A percentile compares a stretch with the other conserved stretches of the same genome.
phyloP scores from a whole-genome alignment of 2,329 filamentous ascomycete species.

The Purpureocillium takamizusanense region DNA sequence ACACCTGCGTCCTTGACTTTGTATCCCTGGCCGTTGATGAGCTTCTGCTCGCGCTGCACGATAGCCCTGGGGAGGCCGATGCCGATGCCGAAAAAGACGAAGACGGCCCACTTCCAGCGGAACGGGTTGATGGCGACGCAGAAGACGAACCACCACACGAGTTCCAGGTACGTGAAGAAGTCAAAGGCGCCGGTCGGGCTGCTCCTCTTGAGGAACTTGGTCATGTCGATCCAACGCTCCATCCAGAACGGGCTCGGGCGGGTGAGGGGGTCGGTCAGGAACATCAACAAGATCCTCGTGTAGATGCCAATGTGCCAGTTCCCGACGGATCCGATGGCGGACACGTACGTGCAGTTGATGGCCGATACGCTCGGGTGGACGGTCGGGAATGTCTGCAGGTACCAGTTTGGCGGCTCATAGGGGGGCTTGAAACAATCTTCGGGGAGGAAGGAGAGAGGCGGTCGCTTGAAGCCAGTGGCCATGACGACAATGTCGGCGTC shows the following conservation, averaged over 20 bases:
- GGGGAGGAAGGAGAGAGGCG: constrained; percentile 65
- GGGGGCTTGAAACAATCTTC: constrained; percentile 62
- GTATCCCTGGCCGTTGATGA: constrained; percentile 44
- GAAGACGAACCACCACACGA: constrained; percentile 80
- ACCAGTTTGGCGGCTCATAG: constrained; percentile 78
- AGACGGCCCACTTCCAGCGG: constrained; percentile 81
- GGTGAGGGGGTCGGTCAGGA: constrained; percentile 68
- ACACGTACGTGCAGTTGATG: constrained; percentile 76
- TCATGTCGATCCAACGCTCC: constrained; percentile 83
- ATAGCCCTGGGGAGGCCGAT: constrained; percentile 55
- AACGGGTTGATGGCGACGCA: constrained; percentile 75
- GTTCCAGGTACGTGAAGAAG: constrained; percentile 81
- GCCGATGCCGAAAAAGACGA: constrained; percentile 72
- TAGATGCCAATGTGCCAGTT: constrained; percentile 91
- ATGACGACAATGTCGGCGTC: constrained; percentile 71
- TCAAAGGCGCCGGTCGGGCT: constrained; percentile 73
- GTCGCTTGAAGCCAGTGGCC: constrained; percentile 74
- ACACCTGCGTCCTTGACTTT: constrained; percentile 9
- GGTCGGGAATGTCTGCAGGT: constrained; percentile 77
- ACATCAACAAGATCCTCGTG: constrained; percentile 79
- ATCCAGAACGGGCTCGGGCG: constrained; percentile 66
- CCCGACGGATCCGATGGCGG: constrained; percentile 72
- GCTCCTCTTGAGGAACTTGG: constrained; percentile 56
- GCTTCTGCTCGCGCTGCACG: constrained; percentile 54
- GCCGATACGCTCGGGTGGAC: constrained; percentile 63